Percentiles rank a stretch among this genome's conserved stretches.
These are phyloP conservation scores for Dysphania ambrosioides DNA, from an alignment of 148 eudicot species.

Conservation along the genomic window DNA sequence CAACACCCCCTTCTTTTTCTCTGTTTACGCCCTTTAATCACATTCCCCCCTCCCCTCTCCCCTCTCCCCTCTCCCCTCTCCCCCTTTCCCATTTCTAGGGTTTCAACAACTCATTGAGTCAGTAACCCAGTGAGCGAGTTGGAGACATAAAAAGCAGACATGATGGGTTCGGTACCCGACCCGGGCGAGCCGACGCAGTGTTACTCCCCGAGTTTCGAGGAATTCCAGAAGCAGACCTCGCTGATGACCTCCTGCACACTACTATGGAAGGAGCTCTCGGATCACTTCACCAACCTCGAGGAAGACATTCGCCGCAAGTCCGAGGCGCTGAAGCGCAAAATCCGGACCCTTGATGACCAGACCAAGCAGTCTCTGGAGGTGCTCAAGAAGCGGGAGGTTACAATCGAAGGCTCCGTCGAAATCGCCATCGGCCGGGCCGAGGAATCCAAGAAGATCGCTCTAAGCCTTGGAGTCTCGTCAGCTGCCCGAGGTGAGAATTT, in stretches of 20 bases:
- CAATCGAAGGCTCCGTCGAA: slow-evolving; percentile 54
- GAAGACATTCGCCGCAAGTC: slow-evolving; percentile 58
- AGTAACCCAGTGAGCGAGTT: neutral
- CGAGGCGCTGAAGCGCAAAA: slow-evolving; percentile 54
- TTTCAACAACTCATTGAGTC: slow-evolving; percentile 26
- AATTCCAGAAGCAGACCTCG: slow-evolving; percentile 80
- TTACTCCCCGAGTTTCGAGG: slow-evolving; percentile 61
- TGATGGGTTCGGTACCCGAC: slow-evolving; percentile 74
- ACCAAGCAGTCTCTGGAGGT: slow-evolving; percentile 49
- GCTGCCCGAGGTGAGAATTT: no score
- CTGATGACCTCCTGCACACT: slow-evolving; percentile 96
- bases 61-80: no score
- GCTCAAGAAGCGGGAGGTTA: slow-evolving; percentile 61
- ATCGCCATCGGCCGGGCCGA: slow-evolving; percentile 50
- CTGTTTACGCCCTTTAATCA: slow-evolving; percentile 15
- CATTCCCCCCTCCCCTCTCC: neutral
- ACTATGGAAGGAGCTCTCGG: slow-evolving; percentile 94
- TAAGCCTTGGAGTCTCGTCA: slow-evolving; percentile 3
- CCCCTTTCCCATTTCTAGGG: slow-evolving; percentile 32
- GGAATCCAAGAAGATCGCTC: slow-evolving; percentile 37
- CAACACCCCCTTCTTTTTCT: neutral
- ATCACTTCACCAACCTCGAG: slow-evolving; percentile 78
- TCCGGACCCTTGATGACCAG: slow-evolving; percentile 49
- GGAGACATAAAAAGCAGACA: neutral
- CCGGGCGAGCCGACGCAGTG: slow-evolving; percentile 56